Conservation (phyloP, 805 yeast species). For the Debaryomyces prosopidis region DNA sequence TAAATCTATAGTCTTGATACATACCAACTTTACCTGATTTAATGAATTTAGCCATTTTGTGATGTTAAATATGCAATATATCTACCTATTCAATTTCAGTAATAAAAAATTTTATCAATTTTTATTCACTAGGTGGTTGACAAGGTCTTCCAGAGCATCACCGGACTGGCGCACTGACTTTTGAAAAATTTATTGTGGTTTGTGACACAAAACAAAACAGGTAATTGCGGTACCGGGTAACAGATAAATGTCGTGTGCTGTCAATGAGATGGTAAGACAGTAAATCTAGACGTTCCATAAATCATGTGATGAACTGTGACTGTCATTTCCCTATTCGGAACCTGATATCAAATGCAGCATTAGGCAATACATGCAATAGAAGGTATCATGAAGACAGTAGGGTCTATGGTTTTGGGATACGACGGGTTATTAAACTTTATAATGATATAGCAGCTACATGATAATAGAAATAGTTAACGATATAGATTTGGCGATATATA, state of each 20-base stretch:
- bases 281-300: too few relatives aligned
- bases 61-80: conserved; percentile 17
- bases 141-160: conserved; percentile 2
- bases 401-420: too few relatives aligned
- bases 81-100: background rate
- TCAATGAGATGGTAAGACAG: background rate
- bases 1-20: conserved; percentile 34
- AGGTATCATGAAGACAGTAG: too few relatives aligned
- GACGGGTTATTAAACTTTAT: too few relatives aligned
- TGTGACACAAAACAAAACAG: background rate
- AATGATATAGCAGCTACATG: too few relatives aligned
- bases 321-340: background rate
- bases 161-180: conserved; percentile 2
- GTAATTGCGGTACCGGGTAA: background rate
- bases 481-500: too few relatives aligned
- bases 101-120: conserved; percentile 7
- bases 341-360: background rate
- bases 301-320: background rate
- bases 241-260: background rate
- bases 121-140: background rate
- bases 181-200: conserved; percentile 1
- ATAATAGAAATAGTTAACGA: too few relatives aligned
- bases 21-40: conserved; percentile 99
- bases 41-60: conserved; percentile 95
- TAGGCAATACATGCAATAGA: background rate